Evolutionary conservation across 768 basidiomycete genomes (phyloP), one percentile per base, ranked within the genome.

Genomic region (Mycena amicta): DNA sequence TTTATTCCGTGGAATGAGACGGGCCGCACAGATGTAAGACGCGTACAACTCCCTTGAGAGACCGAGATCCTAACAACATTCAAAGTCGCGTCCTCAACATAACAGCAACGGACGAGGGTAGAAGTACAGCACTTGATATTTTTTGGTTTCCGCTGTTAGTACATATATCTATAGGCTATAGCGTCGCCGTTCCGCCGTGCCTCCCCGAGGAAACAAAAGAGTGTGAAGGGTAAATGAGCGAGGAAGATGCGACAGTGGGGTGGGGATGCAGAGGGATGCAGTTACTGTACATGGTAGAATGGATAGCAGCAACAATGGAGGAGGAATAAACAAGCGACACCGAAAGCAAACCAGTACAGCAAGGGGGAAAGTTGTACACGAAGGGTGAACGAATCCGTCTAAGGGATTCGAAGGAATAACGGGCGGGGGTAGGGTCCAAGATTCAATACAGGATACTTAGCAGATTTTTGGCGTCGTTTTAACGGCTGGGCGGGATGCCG

Each of bases 401-500:
- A 49, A 49, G 47, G 47, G 47, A 49, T 20, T 5, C 27, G 47
- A 49, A n/a, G n/a, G n/a, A n/a, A n/a, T n/a, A n/a, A n/a, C n/a
- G n/a, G n/a, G n/a, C n/a, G n/a, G n/a, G 12, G 41, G 41, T 22
- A 43, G 41, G 20, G 47, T 49, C 47, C 47, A 49, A 49, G 47
- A 49, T 49, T 11, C 20, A 49, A 49, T 26, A 49, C 5, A 49
- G 20, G 41, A 57, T 47, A n/a, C n/a, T n/a, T n/a, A n/a, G n/a
- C n/a, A n/a, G n/a, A 59, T 59, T 63, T 59, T 56, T 43, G 20
- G 12, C 6, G n/a, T 23, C 31, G 22, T 5, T 27, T 61, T 50
- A 62, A 13, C 64, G 64, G 43, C 52, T 59, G 39, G 66, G 63
- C 43, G 67, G 52, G 40, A 62, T 64, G 46, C 55, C 63, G 37